Conservation (phyloP, 345 rosid species). For the Linum trigynum region DNA sequence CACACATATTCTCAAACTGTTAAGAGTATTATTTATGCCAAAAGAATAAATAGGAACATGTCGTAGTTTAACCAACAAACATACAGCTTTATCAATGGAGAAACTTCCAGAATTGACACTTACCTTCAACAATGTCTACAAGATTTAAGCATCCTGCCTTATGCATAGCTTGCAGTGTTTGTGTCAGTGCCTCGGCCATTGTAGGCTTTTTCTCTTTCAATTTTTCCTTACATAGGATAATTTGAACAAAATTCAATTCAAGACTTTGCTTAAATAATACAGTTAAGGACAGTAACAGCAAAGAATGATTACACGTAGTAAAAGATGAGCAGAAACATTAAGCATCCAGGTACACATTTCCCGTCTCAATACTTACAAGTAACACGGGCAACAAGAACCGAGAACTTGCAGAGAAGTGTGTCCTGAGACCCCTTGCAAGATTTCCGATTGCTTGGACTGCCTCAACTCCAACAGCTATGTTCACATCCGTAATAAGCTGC, state of each 20-base stretch:
- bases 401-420: slow-evolving; percentile 83
- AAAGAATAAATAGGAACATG: background rate
- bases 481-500: slow-evolving; percentile 95
- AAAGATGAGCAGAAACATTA: background rate
- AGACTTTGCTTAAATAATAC: background rate
- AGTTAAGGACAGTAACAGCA: background rate
- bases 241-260: background rate
- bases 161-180: slow-evolving; percentile 88
- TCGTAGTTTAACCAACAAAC: background rate
- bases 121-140: slow-evolving; percentile 86
- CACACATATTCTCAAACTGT: background rate
- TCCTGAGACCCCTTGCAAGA: slow-evolving; percentile 83
- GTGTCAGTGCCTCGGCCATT: slow-evolving; percentile 59
- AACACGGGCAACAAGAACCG: slow-evolving; percentile 80
- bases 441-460: slow-evolving; percentile 96
- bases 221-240: slow-evolving; percentile 57
- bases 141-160: slow-evolving; percentile 89
- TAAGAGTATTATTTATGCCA: background rate
- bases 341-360: background rate
- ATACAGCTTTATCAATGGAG: background rate
- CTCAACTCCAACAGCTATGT: slow-evolving; percentile 96
- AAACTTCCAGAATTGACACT: slow-evolving; percentile 21
- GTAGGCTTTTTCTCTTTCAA: slow-evolving; percentile 96
- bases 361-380: slow-evolving; percentile 44
- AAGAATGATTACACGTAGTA: too few relatives aligned